Base-by-base conservation (phyloP, 805 yeast genomes). In the Candida ficus region DNA sequence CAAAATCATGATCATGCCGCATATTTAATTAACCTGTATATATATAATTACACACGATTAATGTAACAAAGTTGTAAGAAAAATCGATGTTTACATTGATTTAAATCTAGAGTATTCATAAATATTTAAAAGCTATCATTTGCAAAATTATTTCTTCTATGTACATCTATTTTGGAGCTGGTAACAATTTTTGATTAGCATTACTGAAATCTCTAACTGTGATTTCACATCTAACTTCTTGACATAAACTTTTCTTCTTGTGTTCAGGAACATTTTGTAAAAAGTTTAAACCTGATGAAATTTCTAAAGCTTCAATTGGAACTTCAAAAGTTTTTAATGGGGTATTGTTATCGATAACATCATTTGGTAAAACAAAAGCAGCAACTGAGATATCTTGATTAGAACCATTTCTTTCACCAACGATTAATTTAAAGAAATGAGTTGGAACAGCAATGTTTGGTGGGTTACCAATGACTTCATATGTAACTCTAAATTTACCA, bases 361-460 rank as follows among this genome's bases (percentile, higher is more conserved):
- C 88, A 58, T 93, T 93, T 21, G 99, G 99, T 50, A 93, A 61
- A 12, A 93, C 96, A 66, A 93, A 93, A 0, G 98, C 96, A 1
- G 84, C 98, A 8, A 88, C 87, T 3, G 91, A 77, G 11, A 87
- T 65, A 3, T 51, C 55, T 27, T 60, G 62, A 16, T 53, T 58
- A 12, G 21, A 11, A 5, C 35, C 39, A 4, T 78, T 72, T 14
- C 67, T 62, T 60, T 93, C 98, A 8, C 93, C 97, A 35, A 93
- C 86, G 41, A 93, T 67, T 44, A 93, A 65, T 66, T 93, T 93
- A 75, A 81, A 93, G 57, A 93, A 93, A 61, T 93, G 99, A 0
- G 99, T 93, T 20, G 99, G 99, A 10, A 93, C 99, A 0, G 99
- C 98, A 39, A 93, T 73, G 54, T 77, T 86, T 37, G 99, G 98